phyloP scores from a whole-genome alignment of 169 alveolate species.

The Pseudocohnilembus persalinus region DNA sequence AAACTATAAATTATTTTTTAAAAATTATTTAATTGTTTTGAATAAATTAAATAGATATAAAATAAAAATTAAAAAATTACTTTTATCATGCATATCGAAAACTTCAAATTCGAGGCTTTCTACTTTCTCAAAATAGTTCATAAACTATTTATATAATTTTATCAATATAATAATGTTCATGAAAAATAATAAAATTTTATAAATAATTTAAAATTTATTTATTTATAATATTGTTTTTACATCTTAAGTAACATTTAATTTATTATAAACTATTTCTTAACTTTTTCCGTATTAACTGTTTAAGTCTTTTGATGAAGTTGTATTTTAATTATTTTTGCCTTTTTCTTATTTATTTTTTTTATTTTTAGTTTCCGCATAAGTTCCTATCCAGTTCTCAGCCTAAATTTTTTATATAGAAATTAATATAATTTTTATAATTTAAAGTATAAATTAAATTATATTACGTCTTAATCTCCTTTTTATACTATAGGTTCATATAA shows the following conservation, averaged over 20 bases:
- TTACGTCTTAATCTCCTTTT: conserved; percentile 19
- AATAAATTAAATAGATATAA: neutral
- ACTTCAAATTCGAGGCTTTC: neutral
- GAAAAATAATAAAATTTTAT: no score
- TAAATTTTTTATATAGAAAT: neutral
- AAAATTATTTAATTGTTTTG: neutral
- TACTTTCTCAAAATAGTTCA: neutral
- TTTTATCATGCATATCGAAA: neutral
- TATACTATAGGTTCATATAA: conserved; percentile 40
- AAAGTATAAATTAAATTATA: neutral
- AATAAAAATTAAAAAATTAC: neutral
- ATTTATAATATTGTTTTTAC: no score
- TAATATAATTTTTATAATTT: neutral
- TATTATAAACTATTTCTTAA: no score
- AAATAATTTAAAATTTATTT: no score
- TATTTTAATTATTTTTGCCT: neutral
- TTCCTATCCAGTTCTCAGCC: conserved; percentile 11
- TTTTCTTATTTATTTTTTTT: neutral
- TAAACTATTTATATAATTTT: neutral
- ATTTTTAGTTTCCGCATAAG: conserved; percentile 4
- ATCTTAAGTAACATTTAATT: no score
- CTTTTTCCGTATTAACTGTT: no score
- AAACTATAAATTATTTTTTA: neutral
- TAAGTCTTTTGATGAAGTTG: neutral
- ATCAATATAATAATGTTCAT: no score